Evolutionary conservation across 805 yeast species (phyloP).

Genomic region (Barnettozyma sp.): DNA sequence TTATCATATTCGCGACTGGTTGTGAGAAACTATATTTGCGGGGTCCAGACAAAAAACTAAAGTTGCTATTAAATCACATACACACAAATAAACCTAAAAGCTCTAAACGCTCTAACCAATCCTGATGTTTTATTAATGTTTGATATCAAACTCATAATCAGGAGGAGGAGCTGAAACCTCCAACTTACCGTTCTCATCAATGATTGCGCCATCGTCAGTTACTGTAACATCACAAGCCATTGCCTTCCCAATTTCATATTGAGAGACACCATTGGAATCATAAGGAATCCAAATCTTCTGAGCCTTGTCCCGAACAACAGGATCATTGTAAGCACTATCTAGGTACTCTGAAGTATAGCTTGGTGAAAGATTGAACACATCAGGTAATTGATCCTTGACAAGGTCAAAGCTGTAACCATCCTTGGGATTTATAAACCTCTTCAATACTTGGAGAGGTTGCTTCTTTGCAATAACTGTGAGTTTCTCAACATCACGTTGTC

Average conservation of each 20-base stretch:
- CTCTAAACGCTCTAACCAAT: background rate
- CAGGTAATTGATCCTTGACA: constrained; percentile 35
- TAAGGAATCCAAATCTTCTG: constrained; percentile 68
- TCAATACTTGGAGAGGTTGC: constrained; percentile 14
- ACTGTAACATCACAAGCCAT: constrained; percentile 46
- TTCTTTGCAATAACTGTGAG: constrained; percentile 16
- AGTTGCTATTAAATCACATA: no score
- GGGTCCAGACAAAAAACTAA: no score
- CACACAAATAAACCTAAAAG: background rate
- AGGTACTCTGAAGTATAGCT: constrained; percentile 27
- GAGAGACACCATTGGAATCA: constrained; percentile 62
- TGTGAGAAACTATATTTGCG: no score
- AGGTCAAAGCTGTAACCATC: constrained; percentile 38
- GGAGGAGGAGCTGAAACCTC: constrained; percentile 64
- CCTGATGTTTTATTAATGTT: constrained; percentile 1
- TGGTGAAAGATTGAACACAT: constrained; percentile 28
- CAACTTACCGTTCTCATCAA: constrained; percentile 50
- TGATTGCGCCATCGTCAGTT: constrained; percentile 49
- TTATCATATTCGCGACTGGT: no score
- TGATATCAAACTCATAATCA: constrained; percentile 41
- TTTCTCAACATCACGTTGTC: constrained; percentile 16
- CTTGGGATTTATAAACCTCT: constrained; percentile 36
- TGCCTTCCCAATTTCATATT: constrained; percentile 49
- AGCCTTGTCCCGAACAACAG: constrained; percentile 46
- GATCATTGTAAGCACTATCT: constrained; percentile 42